Evolutionary conservation across 495 filamentous ascomycete species (phyloP), one percentile per base, ranked within the genome.

Genomic region (Penicillium lividum): DNA sequence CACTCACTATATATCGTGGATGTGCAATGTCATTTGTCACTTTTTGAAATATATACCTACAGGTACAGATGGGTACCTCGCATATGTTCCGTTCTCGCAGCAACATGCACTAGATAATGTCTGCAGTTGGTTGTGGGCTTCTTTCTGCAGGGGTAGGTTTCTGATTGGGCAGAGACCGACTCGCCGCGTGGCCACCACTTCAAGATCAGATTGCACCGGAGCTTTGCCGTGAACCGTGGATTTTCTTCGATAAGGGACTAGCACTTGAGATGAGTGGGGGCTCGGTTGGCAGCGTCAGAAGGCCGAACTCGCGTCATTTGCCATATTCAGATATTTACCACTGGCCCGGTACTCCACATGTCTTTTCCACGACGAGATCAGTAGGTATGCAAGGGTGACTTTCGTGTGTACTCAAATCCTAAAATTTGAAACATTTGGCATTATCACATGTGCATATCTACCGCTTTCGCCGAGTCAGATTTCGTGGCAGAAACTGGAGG

Each of bases 161-260:
- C 44, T 28, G 44, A 47, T 47, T 47, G 44, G 44, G 15, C 44
- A 47, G 38, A 47, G 44, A 47, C 44, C 10, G 28, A 22, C 25
- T 40, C 22, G 44, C 44, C 44, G 44, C 44, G 44, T 47, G 44
- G 44, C 44, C 28, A 15, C 38, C 18, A 25, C 7, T 47, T 28
- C 44, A 47, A 22, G 44, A 47, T 47, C 44, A 47, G 44, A 47
- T 47, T 47, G 28, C 8, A 4, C 22, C 22, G n/a, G 44, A 28
- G 44, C 4, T 22, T 28, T 47, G 22, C 22, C 22, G 22, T 22
- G 22, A 22, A 22, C 22, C 22, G 2, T 1, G 22, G 22, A 22
- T 27, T 47, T 47, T 28, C 25, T 27, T 47, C 25, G 44, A 47
- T 27, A 25, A 47, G 27, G 22, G 1, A 22, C 22, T 22, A 22